Conservation (phyloP, 371 early-diverging fungal species). For the Apophysomyces elegans region DNA sequence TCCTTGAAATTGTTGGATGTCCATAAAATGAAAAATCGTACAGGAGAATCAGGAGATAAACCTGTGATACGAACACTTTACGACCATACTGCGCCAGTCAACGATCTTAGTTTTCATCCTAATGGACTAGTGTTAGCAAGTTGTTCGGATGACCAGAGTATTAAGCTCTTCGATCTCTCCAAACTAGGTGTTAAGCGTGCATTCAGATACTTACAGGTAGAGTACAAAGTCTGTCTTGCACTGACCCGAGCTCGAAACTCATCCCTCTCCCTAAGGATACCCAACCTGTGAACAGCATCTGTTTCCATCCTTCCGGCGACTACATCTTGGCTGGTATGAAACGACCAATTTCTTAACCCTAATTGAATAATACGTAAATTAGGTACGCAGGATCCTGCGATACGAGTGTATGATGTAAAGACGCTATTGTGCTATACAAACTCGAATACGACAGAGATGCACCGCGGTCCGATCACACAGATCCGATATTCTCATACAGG, state of each 20-base stretch:
- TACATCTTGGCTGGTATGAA: slow-evolving; percentile 62
- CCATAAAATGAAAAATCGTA: slow-evolving; percentile 68
- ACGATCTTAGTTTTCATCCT: slow-evolving; percentile 91
- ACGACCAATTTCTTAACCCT: background rate
- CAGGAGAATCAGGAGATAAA: slow-evolving; percentile 69
- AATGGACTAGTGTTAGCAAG: slow-evolving; percentile 89
- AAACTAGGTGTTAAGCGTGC: slow-evolving; percentile 79
- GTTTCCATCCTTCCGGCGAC: slow-evolving; percentile 89
- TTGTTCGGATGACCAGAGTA: slow-evolving; percentile 82
- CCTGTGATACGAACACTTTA: slow-evolving; percentile 89
- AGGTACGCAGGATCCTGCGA: slow-evolving; percentile 76
- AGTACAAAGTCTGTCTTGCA: background rate
- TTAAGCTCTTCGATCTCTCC: slow-evolving; percentile 89
- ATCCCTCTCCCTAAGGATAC: slow-evolving; percentile 53
- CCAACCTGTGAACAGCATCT: slow-evolving; percentile 71
- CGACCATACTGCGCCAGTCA: slow-evolving; percentile 83
- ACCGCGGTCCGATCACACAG: slow-evolving; percentile 71
- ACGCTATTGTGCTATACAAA: slow-evolving; percentile 79
- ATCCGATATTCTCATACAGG: slow-evolving; percentile 80
- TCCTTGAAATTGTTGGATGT: slow-evolving; percentile 92
- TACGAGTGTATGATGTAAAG: slow-evolving; percentile 87
- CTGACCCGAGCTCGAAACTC: background rate
- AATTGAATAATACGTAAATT: slow-evolving; percentile 14
- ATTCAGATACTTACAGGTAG: slow-evolving; percentile 84
- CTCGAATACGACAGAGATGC: slow-evolving; percentile 53